Base-by-base conservation (phyloP, 2,329 filamentous ascomycete genomes). In the Microcyclosporella mali region DNA sequence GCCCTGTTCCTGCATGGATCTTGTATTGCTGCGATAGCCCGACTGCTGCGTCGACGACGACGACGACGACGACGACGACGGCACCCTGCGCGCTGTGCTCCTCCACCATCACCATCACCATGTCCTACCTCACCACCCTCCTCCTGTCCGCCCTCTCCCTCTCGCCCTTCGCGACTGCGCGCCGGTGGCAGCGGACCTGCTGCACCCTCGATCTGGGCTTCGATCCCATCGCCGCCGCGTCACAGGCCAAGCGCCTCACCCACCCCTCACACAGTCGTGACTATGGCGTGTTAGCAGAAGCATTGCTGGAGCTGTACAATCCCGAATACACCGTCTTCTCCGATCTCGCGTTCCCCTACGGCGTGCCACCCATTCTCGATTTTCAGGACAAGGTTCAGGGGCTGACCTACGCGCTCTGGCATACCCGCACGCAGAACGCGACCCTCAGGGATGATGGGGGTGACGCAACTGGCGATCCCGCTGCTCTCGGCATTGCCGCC, bases 401-500 rank as follows among this genome's bases (percentile, higher is more conserved):
- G 7, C 33, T 58, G 0, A 44, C 54, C 11, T 46, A 58, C 10
- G 56, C 61, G 2, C 37, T 49, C n/a, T 60, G 61, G 9, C 42
- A 69, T 30, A 70, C 66, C 49, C 50, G 63, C 25, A 50, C 44
- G 12, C 34, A 48, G 7, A 62, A 60, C 2, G 49, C 68, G 1
- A 59, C 64, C n/a, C 56, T 59, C 4, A 62, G 58, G 7, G 61
- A 63, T 25, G 64, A 64, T 51, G 51, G 37, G 14, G 21, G 21
- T 9, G 21, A 25, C 21, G 59, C 66, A 6, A 62, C 66, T 18
- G 62, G 65, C 15, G 71, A 74, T 45, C 68, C 71, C 2, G 66
- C 68, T n/a, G 65, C 70, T 3, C 58, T 74, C 8, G 68, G 70
- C 9, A 65, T 72, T 11, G 58, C 66, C n/a, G 66, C 71, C 0